These are phyloP conservation scores for Bretschneidera sinensis DNA, from an alignment of 345 rosid species.

Conservation along the genomic window DNA sequence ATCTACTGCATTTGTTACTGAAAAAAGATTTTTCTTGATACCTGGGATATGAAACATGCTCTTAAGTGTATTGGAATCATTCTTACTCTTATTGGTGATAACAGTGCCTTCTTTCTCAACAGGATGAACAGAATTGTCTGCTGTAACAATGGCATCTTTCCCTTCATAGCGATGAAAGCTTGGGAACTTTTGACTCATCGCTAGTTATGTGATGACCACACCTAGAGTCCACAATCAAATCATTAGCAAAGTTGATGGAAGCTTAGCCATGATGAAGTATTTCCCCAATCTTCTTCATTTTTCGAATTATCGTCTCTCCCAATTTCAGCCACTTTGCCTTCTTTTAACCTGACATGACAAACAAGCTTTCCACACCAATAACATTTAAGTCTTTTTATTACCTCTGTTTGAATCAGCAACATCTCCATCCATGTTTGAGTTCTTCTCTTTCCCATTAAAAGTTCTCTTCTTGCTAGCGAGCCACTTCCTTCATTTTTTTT, in stretches of 20 bases:
- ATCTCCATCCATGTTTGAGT: too few relatives aligned
- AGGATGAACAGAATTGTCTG: slow-evolving; percentile 2
- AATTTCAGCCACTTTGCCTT: background rate
- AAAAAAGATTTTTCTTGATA: slow-evolving; percentile 8
- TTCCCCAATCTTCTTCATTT: background rate
- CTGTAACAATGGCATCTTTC: slow-evolving; percentile 11
- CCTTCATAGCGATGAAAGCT: slow-evolving; percentile 4
- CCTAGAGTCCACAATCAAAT: slow-evolving; percentile 16
- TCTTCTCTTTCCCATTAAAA: too few relatives aligned
- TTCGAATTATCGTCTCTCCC: slow-evolving; percentile 5
- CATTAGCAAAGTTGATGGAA: background rate
- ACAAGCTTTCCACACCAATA: too few relatives aligned
- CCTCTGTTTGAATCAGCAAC: too few relatives aligned
- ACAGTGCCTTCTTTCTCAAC: slow-evolving; percentile 15
- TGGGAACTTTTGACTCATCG: slow-evolving; percentile 12
- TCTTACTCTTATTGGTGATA: slow-evolving; percentile 1
- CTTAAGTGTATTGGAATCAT: slow-evolving; percentile 2
- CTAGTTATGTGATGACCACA: slow-evolving; percentile 16
- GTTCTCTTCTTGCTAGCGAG: too few relatives aligned
- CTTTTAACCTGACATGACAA: too few relatives aligned
- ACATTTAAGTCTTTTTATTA: too few relatives aligned
- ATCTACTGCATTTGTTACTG: slow-evolving; percentile 7
- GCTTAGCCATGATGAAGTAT: background rate
- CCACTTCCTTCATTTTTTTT: too few relatives aligned
- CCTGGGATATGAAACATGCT: slow-evolving; percentile 19